Evolutionary conservation across 2,329 filamentous ascomycete species (phyloP).

Genomic region (Fusarium anguioides): DNA sequence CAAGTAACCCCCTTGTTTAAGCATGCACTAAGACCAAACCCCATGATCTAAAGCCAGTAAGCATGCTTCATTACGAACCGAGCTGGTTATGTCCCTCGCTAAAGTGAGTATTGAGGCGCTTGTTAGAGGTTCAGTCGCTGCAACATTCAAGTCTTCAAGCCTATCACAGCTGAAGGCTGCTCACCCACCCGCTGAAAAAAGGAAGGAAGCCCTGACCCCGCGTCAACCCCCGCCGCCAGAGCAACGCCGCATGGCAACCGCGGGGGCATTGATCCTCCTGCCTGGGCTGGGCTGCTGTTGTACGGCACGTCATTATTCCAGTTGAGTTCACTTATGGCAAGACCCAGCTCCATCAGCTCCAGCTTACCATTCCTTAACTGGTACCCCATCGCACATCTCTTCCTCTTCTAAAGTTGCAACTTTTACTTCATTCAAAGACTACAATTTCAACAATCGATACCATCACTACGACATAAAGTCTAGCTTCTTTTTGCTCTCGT

Average conservation of each 20-base stretch:
- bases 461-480: neutral
- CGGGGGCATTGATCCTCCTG: slow-evolving; percentile 14
- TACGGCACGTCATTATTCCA: slow-evolving; percentile 42
- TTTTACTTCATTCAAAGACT: slow-evolving; percentile 15
- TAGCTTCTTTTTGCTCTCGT: neutral
- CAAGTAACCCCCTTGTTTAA: slow-evolving; percentile 11
- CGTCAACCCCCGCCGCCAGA: slow-evolving; percentile 36
- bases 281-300: no score
- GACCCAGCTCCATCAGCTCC: slow-evolving; percentile 32
- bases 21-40: slow-evolving; percentile 22
- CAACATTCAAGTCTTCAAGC: neutral
- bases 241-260: slow-evolving; percentile 29
- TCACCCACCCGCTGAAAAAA: slow-evolving; percentile 15
- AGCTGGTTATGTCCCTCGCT: slow-evolving; percentile 28
- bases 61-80: slow-evolving; percentile 1
- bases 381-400: slow-evolving; percentile 15
- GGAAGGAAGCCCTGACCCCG: slow-evolving; percentile 27
- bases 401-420: slow-evolving; percentile 12
- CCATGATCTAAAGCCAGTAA: slow-evolving; percentile 24
- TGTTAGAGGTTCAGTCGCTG: slow-evolving; percentile 21
- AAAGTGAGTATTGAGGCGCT: slow-evolving; percentile 4
- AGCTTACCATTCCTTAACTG: slow-evolving; percentile 28
- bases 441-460: neutral
- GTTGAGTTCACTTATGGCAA: neutral
- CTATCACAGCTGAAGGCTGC: neutral